phyloP scores from a whole-genome alignment of 805 yeast species.

The Kockiozyma suomiensis region DNA sequence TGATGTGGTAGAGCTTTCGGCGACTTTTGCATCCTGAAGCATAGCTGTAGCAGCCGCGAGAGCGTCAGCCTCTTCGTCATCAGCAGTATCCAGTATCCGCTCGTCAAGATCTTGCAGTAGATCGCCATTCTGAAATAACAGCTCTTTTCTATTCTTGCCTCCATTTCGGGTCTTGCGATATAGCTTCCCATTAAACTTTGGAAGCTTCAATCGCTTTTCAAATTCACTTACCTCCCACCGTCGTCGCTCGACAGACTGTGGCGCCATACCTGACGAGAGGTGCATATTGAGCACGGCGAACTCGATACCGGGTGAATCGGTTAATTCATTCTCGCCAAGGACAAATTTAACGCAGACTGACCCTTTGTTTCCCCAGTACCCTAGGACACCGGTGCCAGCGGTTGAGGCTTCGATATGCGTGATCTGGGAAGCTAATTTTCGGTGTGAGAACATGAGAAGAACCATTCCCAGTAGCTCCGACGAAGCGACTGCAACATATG shows the following conservation, averaged over 20 bases:
- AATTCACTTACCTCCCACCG: constrained; percentile 52
- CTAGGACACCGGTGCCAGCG: constrained; percentile 60
- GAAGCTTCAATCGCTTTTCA: constrained; percentile 40
- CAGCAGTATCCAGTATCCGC: constrained; percentile 36
- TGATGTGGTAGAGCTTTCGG: background rate
- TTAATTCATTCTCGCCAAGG: constrained; percentile 45
- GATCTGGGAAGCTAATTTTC: constrained; percentile 46
- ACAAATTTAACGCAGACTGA: constrained; percentile 52
- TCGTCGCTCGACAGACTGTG: constrained; percentile 45
- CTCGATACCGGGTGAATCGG: constrained; percentile 39
- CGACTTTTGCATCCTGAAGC: background rate
- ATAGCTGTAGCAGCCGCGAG: constrained; percentile 8
- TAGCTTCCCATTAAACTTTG: constrained; percentile 28
- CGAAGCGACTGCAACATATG: constrained; percentile 47
- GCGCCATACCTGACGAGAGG: constrained; percentile 54
- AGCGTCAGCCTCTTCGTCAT: constrained; percentile 6
- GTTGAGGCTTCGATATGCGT: constrained; percentile 47
- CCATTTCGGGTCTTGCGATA: constrained; percentile 26
- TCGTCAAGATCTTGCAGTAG: constrained; percentile 37
- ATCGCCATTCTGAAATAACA: constrained; percentile 39
- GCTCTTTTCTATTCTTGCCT: constrained; percentile 28
- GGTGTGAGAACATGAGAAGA: constrained; percentile 49
- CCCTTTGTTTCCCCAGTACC: constrained; percentile 65
- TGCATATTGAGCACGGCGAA: constrained; percentile 54
- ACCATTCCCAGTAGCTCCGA: constrained; percentile 58